phyloP scores from a whole-genome alignment of 805 yeast species.

The Pichia paraexigua region DNA sequence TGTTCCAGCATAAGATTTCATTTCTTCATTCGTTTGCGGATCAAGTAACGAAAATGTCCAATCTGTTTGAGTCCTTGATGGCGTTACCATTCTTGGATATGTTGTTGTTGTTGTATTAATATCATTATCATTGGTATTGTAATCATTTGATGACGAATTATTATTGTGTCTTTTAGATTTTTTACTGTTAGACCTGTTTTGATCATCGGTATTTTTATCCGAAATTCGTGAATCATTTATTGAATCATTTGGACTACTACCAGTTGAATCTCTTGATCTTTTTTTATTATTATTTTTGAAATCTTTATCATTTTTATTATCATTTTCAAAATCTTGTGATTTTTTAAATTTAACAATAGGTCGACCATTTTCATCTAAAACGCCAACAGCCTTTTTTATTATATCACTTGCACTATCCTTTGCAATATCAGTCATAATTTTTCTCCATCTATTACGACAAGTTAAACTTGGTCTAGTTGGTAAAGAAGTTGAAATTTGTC shows the following conservation, averaged over 20 bases:
- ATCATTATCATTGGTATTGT: neutral
- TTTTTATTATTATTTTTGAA: neutral
- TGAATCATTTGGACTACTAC: neutral
- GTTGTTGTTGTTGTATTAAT: neutral
- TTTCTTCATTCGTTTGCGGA: conserved; percentile 35
- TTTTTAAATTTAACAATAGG: conserved; percentile 10
- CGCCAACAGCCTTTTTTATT: conserved; percentile 53
- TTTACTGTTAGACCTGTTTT: neutral
- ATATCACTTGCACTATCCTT: conserved; percentile 52
- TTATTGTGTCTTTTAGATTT: neutral
- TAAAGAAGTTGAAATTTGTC: conserved; percentile 64
- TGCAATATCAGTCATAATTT: conserved; percentile 67
- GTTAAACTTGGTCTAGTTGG: conserved; percentile 80
- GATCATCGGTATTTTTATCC: neutral
- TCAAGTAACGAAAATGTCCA: conserved; percentile 55
- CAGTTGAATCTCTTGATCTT: neutral
- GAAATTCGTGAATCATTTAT: neutral
- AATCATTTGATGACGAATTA: neutral
- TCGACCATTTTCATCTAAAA: conserved; percentile 18
- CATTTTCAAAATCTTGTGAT: neutral
- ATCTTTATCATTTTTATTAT: neutral
- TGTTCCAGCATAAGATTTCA: conserved; percentile 37
- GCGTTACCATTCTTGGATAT: conserved; percentile 14
- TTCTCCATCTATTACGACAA: conserved; percentile 90
- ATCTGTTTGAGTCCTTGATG: conserved; percentile 34